Evolutionary conservation across 129 eudicot species (phyloP).

Genomic region (Scalesia atractyloides): DNA sequence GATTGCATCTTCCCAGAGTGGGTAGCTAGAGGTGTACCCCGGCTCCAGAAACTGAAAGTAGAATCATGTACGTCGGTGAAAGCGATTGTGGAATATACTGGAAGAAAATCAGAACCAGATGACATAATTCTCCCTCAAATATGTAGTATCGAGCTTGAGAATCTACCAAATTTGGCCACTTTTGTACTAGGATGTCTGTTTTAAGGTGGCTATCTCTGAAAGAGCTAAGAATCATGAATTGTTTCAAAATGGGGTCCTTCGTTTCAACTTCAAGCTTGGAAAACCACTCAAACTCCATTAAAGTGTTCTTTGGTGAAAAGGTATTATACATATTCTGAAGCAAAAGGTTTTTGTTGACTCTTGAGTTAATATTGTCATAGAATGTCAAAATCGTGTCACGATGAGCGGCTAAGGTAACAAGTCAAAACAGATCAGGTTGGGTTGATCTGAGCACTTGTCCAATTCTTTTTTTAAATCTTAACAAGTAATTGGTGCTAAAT

Average conservation of each 20-base stretch:
- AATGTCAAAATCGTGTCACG: constrained; percentile 4
- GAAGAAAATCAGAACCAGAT: constrained; percentile 4
- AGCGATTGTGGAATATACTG: constrained; percentile 32
- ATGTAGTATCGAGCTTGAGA: constrained; percentile 40
- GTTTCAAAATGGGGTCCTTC: constrained; percentile 36
- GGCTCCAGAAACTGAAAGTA: constrained; percentile 40
- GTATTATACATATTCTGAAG: constrained; percentile 25
- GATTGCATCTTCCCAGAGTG: constrained; percentile 37
- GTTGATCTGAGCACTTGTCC: constrained; percentile 10
- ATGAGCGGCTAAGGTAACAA: constrained; percentile 2
- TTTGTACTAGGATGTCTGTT: constrained; percentile 24
- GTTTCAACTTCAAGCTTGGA: constrained; percentile 32
- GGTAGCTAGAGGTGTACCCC: constrained; percentile 37
- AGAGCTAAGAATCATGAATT: constrained; percentile 35
- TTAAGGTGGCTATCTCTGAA: constrained; percentile 40
- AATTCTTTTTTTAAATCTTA: background rate
- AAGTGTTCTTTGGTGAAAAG: constrained; percentile 36
- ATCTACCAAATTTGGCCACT: constrained; percentile 39
- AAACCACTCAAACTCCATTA: constrained; percentile 22
- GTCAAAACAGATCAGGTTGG: constrained; percentile 3
- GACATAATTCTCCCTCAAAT: constrained; percentile 38
- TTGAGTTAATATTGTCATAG: background rate
- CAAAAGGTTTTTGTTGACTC: constrained; percentile 5
- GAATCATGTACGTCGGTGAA: constrained; percentile 33
- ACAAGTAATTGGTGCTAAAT: background rate